phyloP scores from a whole-genome alignment of 345 rosid species.

The Pugionium dolabratum region DNA sequence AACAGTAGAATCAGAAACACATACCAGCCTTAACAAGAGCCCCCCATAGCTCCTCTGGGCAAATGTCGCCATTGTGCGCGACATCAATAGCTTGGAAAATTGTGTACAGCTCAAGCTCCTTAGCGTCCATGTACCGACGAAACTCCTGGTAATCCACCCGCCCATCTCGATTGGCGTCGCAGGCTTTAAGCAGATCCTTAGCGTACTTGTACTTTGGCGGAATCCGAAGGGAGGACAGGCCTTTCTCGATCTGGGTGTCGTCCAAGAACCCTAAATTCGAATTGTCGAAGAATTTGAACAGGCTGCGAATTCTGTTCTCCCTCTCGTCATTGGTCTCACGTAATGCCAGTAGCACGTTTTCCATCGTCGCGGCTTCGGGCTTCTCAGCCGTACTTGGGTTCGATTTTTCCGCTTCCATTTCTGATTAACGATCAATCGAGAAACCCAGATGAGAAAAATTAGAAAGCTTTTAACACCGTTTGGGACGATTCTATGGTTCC shows the following conservation, averaged over 20 bases:
- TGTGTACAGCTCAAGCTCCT: conserved; percentile 70
- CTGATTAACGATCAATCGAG: conserved; percentile 5
- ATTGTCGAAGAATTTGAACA: conserved; percentile 74
- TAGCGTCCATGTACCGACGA: conserved; percentile 82
- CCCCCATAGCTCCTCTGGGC: conserved; percentile 78
- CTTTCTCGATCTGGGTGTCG: conserved; percentile 78
- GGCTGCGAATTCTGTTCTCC: conserved; percentile 60
- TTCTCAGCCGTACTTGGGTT: conserved; percentile 49
- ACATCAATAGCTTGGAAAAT: conserved; percentile 77
- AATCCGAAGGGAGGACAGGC: conserved; percentile 71
- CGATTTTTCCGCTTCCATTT: conserved; percentile 37
- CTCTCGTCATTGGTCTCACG: conserved; percentile 85
- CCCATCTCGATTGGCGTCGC: conserved; percentile 87
- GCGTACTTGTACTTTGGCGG: conserved; percentile 80
- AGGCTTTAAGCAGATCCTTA: conserved; percentile 69
- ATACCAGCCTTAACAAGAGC: conserved; percentile 89
- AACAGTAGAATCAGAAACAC: conserved; percentile 26
- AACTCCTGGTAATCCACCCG: conserved; percentile 84
- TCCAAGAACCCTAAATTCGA: conserved; percentile 68
- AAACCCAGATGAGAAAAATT: conserved; percentile 7
- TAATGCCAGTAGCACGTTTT: conserved; percentile 74
- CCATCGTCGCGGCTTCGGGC: conserved; percentile 62
- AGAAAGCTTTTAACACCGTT: not conserved
- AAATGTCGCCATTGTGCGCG: conserved; percentile 79
- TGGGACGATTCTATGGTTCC: conserved; percentile 13